phyloP scores from a whole-genome alignment of 2,329 filamentous ascomycete genomes.

The Clonostachys chloroleuca region DNA sequence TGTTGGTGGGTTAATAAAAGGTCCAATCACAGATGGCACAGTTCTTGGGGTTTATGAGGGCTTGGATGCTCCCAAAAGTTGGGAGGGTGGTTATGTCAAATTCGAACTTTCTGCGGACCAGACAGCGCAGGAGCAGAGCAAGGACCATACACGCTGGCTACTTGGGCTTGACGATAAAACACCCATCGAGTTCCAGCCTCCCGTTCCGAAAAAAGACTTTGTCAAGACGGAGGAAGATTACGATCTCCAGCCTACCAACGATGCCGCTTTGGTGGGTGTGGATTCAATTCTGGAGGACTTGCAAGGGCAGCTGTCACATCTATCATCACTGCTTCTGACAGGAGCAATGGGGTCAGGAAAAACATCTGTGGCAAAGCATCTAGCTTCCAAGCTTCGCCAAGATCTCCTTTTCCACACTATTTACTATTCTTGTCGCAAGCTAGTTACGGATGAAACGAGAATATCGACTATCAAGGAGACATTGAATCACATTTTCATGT shows the following conservation, averaged over 20 bases:
- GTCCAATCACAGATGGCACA: slow-evolving; percentile 86
- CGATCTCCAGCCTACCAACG: slow-evolving; percentile 51
- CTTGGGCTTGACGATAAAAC: slow-evolving; percentile 72
- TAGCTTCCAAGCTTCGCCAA: slow-evolving; percentile 69
- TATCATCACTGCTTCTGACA: slow-evolving; percentile 85
- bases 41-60: slow-evolving; percentile 58
- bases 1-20: slow-evolving; percentile 64
- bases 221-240: slow-evolving; percentile 42
- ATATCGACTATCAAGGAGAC: slow-evolving; percentile 90
- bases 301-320: slow-evolving; percentile 71
- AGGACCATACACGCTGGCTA: slow-evolving; percentile 62
- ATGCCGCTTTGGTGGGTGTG: slow-evolving; percentile 75
- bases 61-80: slow-evolving; percentile 53
- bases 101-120: slow-evolving; percentile 52
- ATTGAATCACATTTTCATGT: slow-evolving; percentile 77
- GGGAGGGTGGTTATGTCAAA: slow-evolving; percentile 80
- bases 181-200: slow-evolving; percentile 69
- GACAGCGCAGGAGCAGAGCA: slow-evolving; percentile 31
- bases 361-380: slow-evolving; percentile 70
- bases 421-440: slow-evolving; percentile 81
- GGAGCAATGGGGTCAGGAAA: slow-evolving; percentile 90
- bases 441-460: slow-evolving; percentile 87
- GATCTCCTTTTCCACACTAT: slow-evolving; percentile 76
- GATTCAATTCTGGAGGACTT: slow-evolving; percentile 71
- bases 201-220: slow-evolving; percentile 65